phyloP scores from a whole-genome alignment of 116 monocot genomes.

The Thalassia testudinum region DNA sequence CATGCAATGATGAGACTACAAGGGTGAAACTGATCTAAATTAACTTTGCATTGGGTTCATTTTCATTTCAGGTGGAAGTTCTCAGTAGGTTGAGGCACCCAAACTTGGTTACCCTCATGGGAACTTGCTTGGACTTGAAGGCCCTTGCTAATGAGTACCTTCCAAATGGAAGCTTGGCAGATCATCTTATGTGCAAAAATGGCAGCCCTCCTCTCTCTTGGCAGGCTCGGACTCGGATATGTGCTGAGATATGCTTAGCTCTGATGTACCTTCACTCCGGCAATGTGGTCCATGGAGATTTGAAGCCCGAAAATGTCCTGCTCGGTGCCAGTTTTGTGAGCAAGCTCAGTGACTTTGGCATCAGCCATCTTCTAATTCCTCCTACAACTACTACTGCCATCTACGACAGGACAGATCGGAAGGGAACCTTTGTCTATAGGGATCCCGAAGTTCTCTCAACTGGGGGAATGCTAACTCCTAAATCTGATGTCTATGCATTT shows the following conservation, averaged over 20 bases:
- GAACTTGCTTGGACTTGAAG: conserved; percentile 40
- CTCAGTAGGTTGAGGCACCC: conserved; percentile 68
- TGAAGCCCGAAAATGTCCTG: conserved; percentile 68
- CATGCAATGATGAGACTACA: too few species aligned
- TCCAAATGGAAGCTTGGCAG: conserved; percentile 33
- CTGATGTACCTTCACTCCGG: conserved; percentile 54
- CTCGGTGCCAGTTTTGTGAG: conserved; percentile 37
- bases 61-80: conserved; percentile 35
- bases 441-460: conserved; percentile 55
- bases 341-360: conserved; percentile 61
- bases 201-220: conserved; percentile 45
- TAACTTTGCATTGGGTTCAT: neutral
- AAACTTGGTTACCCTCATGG: conserved; percentile 58
- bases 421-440: conserved; percentile 58
- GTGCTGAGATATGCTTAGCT: conserved; percentile 51
- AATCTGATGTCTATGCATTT: conserved; percentile 54
- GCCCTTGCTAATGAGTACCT: conserved; percentile 58
- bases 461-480: conserved; percentile 42
- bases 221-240: conserved; percentile 34
- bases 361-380: conserved; percentile 31
- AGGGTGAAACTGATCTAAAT: neutral
- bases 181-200: conserved; percentile 33
- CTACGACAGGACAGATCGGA: conserved; percentile 33
- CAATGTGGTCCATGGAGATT: conserved; percentile 58
- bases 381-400: conserved; percentile 21